Conservation (phyloP, 495 filamentous ascomycete genomes). For the Penicillium bialowiezense region DNA sequence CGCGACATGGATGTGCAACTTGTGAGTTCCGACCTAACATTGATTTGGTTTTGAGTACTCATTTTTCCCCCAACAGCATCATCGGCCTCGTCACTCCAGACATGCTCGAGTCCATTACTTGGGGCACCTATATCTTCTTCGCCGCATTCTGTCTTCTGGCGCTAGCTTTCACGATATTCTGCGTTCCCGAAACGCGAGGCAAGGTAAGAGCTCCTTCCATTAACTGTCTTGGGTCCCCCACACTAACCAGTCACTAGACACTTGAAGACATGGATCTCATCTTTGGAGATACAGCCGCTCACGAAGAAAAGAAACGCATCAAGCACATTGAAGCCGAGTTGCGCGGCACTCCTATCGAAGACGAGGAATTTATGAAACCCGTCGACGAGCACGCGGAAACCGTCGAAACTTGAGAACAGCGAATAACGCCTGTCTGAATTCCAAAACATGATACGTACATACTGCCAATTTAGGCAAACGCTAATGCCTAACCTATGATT, state of each 20-base stretch:
- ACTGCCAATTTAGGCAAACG: neutral
- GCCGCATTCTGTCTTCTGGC: constrained; percentile 67
- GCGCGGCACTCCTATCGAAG: constrained; percentile 27
- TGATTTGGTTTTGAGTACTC: neutral
- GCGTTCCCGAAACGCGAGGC: constrained; percentile 60
- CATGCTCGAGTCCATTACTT: constrained; percentile 67
- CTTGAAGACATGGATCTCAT: constrained; percentile 66
- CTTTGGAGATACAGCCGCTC: constrained; percentile 68
- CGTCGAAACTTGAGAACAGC: neutral
- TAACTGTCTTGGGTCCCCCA: neutral
- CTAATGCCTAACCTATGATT: constrained; percentile 1
- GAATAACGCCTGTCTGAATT: neutral
- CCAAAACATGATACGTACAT: neutral
- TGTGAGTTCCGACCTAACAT: constrained; percentile 25
- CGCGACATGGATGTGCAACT: constrained; percentile 45
- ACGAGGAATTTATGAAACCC: constrained; percentile 29
- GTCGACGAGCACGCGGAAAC: constrained; percentile 23
- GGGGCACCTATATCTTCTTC: constrained; percentile 80
- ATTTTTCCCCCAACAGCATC: constrained; percentile 34
- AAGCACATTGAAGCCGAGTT: constrained; percentile 71
- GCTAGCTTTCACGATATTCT: constrained; percentile 55
- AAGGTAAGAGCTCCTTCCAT: constrained; percentile 24
- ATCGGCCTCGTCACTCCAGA: constrained; percentile 75
- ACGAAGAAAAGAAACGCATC: constrained; percentile 70
- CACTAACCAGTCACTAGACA: constrained; percentile 26